These are phyloP conservation scores for Venturiaceae sp. DNA, from an alignment of 2,329 filamentous ascomycete species.

Conservation along the genomic window DNA sequence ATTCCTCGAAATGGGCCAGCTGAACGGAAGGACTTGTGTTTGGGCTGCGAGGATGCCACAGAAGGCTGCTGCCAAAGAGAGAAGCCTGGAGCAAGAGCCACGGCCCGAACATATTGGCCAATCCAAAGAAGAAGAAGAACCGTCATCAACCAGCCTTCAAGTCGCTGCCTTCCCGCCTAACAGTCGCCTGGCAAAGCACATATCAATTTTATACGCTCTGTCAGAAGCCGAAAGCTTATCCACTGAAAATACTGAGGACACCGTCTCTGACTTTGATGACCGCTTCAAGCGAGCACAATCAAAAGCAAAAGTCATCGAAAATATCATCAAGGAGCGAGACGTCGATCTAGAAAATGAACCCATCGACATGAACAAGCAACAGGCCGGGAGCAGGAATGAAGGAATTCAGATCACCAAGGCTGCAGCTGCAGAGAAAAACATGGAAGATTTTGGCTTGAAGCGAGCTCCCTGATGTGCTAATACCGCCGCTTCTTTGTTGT, in stretches of 20 bases:
- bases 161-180: conserved; percentile 45
- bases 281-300: conserved; percentile 71
- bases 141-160: not conserved
- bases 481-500: not conserved
- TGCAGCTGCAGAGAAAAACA: conserved; percentile 19
- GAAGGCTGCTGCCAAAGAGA: not conserved
- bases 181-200: conserved; percentile 63
- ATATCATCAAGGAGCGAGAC: conserved; percentile 42
- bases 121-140: not conserved
- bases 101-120: conserved; percentile 5
- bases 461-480: not conserved
- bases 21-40: conserved; percentile 71
- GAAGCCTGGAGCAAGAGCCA: not conserved
- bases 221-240: conserved; percentile 70
- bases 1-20: conserved; percentile 66
- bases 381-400: not conserved
- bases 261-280: conserved; percentile 86
- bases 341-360: not conserved
- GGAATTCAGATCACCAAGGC: conserved; percentile 2
- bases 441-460: conserved; percentile 25
- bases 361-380: conserved; percentile 22
- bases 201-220: conserved; percentile 64
- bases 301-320: conserved; percentile 78
- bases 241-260: conserved; percentile 77
- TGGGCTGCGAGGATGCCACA: conserved; percentile 64